Conservation (phyloP, 345 rosid genomes). For the Citrus cavaleriei region DNA sequence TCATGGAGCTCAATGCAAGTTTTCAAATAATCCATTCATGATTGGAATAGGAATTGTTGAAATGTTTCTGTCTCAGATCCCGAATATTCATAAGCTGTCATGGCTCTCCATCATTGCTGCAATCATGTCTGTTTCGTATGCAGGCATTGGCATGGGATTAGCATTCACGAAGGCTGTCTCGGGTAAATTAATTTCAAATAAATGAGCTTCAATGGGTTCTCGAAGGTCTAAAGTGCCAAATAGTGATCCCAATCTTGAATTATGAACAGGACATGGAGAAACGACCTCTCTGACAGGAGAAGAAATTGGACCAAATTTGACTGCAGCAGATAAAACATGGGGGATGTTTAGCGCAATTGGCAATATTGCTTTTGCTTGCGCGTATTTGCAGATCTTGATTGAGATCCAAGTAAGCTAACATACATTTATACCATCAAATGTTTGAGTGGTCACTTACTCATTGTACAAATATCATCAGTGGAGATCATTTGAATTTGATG, state of each 20-base stretch:
- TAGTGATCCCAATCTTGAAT: not conserved
- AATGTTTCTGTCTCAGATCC: slow-evolving; percentile 45
- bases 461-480: no score
- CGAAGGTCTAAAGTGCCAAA: no score
- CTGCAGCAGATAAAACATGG: slow-evolving; percentile 14
- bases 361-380: slow-evolving; percentile 23
- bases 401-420: slow-evolving; percentile 14
- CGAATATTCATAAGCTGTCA: slow-evolving; percentile 45
- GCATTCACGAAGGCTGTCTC: slow-evolving; percentile 35
- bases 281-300: slow-evolving; percentile 15
- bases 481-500: no score
- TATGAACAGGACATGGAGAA: slow-evolving; percentile 11
- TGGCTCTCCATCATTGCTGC: slow-evolving; percentile 55
- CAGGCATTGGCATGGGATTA: slow-evolving; percentile 45
- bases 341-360: slow-evolving; percentile 22
- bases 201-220: no score
- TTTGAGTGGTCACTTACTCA: no score
- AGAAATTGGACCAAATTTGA: slow-evolving; percentile 19
- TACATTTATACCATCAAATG: not conserved
- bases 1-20: slow-evolving; percentile 40
- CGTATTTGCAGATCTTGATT: slow-evolving; percentile 17
- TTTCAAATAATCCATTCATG: slow-evolving; percentile 55
- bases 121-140: slow-evolving; percentile 49
- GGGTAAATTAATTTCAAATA: not conserved
- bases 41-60: slow-evolving; percentile 44